Conservation (phyloP, 805 yeast species). For the Wickerhamomyces subpelliculosus region DNA sequence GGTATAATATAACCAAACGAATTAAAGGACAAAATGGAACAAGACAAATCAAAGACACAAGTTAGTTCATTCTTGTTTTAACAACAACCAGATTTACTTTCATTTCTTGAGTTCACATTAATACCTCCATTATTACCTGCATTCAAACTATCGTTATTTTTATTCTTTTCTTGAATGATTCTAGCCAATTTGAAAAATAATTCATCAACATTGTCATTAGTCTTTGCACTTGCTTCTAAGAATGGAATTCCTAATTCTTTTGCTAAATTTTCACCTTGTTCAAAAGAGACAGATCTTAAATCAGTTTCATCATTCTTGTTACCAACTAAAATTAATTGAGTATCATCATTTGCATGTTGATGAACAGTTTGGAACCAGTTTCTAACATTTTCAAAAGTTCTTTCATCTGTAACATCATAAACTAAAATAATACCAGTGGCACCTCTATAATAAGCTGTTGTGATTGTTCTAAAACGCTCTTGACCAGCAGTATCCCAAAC, state of each 20-base stretch:
- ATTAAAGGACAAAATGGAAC: neutral
- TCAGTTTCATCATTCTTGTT: conserved; percentile 91
- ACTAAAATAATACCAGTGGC: conserved; percentile 84
- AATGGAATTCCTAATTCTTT: conserved; percentile 83
- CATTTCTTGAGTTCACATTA: conserved; percentile 12
- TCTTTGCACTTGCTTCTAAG: conserved; percentile 94
- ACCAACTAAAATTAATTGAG: conserved; percentile 89
- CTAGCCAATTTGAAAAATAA: conserved; percentile 86
- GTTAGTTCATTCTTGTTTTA: conserved; percentile 2
- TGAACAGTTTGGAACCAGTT: conserved; percentile 95
- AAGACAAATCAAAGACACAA: neutral
- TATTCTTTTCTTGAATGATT: conserved; percentile 74
- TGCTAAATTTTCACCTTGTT: conserved; percentile 89
- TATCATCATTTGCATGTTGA: conserved; percentile 95
- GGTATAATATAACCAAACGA: no score
- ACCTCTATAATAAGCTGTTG: conserved; percentile 87
- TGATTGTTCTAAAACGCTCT: conserved; percentile 90
- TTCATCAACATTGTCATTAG: conserved; percentile 85
- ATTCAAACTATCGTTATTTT: conserved; percentile 26
- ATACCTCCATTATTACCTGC: conserved; percentile 18
- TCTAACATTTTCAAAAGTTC: conserved; percentile 86
- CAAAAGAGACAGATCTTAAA: conserved; percentile 77
- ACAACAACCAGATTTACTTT: conserved; percentile 15
- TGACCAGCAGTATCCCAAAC: conserved; percentile 99
- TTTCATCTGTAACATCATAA: conserved; percentile 81